Evolutionary conservation across 2,329 filamentous ascomycete genomes (phyloP).

Genomic region (Clarireedia sp.): DNA sequence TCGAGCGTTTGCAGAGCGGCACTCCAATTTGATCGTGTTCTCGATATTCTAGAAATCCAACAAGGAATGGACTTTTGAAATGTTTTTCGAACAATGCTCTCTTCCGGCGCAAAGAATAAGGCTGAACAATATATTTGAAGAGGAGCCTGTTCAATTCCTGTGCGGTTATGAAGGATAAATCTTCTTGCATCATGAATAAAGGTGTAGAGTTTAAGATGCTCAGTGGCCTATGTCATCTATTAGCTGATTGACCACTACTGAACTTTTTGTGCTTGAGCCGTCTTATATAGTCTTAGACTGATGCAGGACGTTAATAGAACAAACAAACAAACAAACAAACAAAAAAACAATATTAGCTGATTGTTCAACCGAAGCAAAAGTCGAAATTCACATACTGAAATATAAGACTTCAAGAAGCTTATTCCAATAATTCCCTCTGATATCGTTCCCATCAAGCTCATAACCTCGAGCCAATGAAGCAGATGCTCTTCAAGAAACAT

Average conservation of each 20-base stretch:
- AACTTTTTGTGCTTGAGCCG: neutral
- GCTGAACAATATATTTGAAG: neutral
- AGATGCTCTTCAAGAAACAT: neutral
- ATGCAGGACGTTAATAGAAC: no score
- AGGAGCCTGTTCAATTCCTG: no score
- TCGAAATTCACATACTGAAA: neutral
- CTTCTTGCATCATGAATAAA: no score
- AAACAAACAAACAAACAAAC: no score
- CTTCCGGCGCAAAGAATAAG: neutral
- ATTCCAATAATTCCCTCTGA: neutral
- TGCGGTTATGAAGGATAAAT: no score
- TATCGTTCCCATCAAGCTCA: neutral
- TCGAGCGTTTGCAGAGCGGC: neutral
- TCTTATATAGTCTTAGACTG: no score
- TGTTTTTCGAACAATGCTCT: neutral
- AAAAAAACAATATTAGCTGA: neutral
- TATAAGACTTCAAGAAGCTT: neutral
- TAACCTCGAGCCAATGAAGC: neutral
- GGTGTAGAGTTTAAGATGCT: no score
- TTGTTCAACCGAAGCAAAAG: no score
- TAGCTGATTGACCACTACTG: no score
- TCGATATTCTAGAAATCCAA: neutral
- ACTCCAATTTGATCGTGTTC: neutral
- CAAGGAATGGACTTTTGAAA: neutral
- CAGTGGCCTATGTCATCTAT: neutral